phyloP scores from a whole-genome alignment of 441 rosid genomes.

The Erodium trifolium region DNA sequence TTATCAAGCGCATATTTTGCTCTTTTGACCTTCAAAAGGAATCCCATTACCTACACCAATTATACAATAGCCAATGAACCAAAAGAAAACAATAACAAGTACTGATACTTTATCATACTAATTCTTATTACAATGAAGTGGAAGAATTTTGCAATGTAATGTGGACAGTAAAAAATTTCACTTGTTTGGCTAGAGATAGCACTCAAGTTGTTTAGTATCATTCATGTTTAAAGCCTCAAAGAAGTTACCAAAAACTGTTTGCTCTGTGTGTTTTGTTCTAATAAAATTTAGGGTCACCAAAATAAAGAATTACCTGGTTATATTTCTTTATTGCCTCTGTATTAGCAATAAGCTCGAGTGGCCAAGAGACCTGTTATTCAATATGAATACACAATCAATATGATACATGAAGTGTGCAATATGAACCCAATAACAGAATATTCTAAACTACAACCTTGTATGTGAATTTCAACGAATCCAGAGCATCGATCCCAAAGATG shows the following conservation, averaged over 20 bases:
- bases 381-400: conserved; percentile 9
- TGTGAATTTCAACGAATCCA: conserved; percentile 67
- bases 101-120: neutral
- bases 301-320: conserved; percentile 58
- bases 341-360: conserved; percentile 91
- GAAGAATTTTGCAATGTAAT: neutral
- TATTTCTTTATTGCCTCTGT: conserved; percentile 81
- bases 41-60: conserved; percentile 70
- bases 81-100: neutral
- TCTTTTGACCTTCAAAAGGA: conserved; percentile 87
- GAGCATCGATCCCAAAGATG: conserved; percentile 65
- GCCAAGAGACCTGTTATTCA: conserved; percentile 79
- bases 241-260: neutral
- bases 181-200: neutral
- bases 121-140: neutral
- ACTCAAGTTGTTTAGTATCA: neutral
- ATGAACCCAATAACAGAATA: conserved; percentile 13
- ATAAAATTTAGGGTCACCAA: neutral
- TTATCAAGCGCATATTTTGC: conserved; percentile 91
- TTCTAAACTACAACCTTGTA: conserved; percentile 48
- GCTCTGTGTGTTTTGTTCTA: neutral
- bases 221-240: neutral
- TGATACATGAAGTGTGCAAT: conserved; percentile 12
- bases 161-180: neutral
- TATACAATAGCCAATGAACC: conserved; percentile 21